Conservation (phyloP, 805 yeast genomes). For the Saccharomyces jurei region DNA sequence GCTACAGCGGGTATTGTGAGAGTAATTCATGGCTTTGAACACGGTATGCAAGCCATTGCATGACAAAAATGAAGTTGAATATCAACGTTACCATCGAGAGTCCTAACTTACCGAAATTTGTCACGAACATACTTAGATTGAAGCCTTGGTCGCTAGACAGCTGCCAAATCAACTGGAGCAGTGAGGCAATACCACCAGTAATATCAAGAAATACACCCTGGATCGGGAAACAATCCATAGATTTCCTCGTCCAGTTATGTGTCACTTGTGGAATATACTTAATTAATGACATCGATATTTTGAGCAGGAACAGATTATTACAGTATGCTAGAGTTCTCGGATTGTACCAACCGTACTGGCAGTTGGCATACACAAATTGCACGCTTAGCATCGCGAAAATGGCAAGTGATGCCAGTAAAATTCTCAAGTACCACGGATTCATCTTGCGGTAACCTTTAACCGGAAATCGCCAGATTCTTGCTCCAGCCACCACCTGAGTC, state of each 20-base stretch:
- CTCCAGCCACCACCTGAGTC: conserved; percentile 35
- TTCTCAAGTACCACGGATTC: conserved; percentile 17
- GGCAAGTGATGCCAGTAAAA: conserved; percentile 12
- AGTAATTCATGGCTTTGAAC: neutral
- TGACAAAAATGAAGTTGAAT: conserved; percentile 33
- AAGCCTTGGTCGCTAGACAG: conserved; percentile 12
- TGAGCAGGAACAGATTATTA: conserved; percentile 27
- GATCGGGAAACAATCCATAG: conserved; percentile 80
- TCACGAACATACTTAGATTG: conserved; percentile 20
- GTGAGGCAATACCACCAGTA: conserved; percentile 32
- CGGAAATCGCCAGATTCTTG: conserved; percentile 31
- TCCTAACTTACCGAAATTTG: conserved; percentile 36
- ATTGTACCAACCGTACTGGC: conserved; percentile 17
- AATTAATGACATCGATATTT: conserved; percentile 41
- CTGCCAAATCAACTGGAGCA: conserved; percentile 21
- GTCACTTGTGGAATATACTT: conserved; percentile 74
- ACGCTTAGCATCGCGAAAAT: conserved; percentile 10
- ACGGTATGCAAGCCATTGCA: conserved; percentile 31
- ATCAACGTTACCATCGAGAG: conserved; percentile 33
- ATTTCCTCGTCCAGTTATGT: conserved; percentile 68
- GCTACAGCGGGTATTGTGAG: neutral
- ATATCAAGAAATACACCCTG: conserved; percentile 37
- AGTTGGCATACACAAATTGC: conserved; percentile 9
- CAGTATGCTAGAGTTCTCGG: conserved; percentile 18
- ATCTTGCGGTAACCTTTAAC: conserved; percentile 17